Conservation (phyloP, 139 green algal species). For the Micractinium sp. region DNA sequence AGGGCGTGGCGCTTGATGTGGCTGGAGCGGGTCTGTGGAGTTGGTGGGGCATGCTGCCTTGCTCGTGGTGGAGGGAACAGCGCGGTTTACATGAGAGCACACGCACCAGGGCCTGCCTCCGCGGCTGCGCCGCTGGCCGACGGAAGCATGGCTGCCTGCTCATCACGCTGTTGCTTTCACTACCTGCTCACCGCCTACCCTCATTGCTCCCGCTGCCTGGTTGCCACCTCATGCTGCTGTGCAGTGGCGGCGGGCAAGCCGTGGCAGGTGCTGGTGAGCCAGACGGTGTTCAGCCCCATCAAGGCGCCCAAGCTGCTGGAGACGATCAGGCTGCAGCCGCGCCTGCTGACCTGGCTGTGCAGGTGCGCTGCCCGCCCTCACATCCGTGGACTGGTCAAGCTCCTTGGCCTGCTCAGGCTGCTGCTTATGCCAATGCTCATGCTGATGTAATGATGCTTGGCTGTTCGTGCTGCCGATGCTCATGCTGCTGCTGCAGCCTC, state of each 20-base stretch:
- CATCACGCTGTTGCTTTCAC: too few relatives aligned
- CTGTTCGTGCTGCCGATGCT: background rate
- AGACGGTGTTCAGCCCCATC: constrained; percentile 31
- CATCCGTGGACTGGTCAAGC: too few relatives aligned
- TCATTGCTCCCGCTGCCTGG: background rate
- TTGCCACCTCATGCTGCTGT: background rate
- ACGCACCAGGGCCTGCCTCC: too few relatives aligned
- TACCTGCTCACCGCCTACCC: background rate
- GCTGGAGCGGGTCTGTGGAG: too few relatives aligned
- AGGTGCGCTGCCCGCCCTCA: background rate
- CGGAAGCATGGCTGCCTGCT: too few relatives aligned
- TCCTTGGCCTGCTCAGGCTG: background rate
- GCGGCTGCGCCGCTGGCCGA: too few relatives aligned
- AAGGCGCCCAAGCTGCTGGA: constrained; percentile 32
- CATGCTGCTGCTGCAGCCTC: too few relatives aligned
- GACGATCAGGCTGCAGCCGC: constrained; percentile 31
- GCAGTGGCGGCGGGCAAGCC: constrained; percentile 14
- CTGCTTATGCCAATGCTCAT: background rate
- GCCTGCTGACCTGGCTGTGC: constrained; percentile 11
- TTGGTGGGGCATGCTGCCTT: too few relatives aligned
- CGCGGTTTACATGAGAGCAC: too few relatives aligned
- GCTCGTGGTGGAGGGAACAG: too few relatives aligned
- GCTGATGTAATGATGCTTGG: background rate
- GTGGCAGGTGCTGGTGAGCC: constrained; percentile 24
- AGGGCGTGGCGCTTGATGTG: too few relatives aligned